These are phyloP conservation scores for Monotropa hypopitys DNA, from an alignment of 179 eudicot genomes.

Conservation along the genomic window DNA sequence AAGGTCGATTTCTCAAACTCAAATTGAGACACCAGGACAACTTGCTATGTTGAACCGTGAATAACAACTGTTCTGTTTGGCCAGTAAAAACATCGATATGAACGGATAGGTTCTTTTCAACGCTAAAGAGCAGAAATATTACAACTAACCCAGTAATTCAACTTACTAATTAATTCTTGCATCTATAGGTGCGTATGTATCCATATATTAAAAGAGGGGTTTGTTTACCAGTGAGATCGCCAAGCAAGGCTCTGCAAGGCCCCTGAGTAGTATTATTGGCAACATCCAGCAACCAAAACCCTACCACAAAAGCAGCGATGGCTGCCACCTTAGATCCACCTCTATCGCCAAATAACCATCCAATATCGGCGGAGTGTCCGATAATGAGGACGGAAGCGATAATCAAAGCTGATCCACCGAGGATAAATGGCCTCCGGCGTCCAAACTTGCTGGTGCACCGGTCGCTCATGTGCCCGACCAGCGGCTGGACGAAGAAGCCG, in stretches of 20 bases:
- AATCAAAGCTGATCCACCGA: conserved; percentile 41
- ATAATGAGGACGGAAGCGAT: conserved; percentile 35
- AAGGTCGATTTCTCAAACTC: not conserved
- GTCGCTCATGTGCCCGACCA: conserved; percentile 80
- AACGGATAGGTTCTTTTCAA: not conserved
- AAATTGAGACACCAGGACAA: not conserved
- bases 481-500: conserved; percentile 83
- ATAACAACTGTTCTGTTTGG: not conserved
- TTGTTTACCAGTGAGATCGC: conserved; percentile 51
- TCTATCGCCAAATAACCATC: conserved; percentile 55
- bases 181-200: no score
- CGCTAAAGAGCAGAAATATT: not conserved
- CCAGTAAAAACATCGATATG: not conserved
- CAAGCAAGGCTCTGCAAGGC: conserved; percentile 66
- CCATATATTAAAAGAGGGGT: not conserved
- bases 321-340: conserved; percentile 38
- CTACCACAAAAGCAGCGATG: conserved; percentile 57
- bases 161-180: not conserved
- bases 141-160: not conserved
- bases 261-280: conserved; percentile 80
- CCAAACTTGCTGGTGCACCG: conserved; percentile 54
- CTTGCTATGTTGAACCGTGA: not conserved
- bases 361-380: conserved; percentile 79
- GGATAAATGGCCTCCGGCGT: conserved; percentile 71
- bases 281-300: conserved; percentile 93